Base-by-base conservation (phyloP, 139 green algal species). In the Chlorella vulgaris region DNA sequence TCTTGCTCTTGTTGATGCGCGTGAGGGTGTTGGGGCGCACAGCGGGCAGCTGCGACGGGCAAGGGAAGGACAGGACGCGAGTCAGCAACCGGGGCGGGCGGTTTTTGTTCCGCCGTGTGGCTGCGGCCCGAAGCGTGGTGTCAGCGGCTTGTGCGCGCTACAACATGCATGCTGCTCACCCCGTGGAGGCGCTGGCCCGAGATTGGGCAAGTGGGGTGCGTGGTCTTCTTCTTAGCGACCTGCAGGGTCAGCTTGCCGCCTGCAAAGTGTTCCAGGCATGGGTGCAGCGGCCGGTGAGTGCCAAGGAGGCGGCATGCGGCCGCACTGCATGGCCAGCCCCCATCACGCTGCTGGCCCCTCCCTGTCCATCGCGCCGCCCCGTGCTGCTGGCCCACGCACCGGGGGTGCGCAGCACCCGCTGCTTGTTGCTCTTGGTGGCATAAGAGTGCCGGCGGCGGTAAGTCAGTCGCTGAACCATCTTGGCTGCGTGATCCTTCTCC, bases 351-450 rank as follows among this genome's bases (percentile, higher is more conserved):
- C n/a, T n/a, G n/a, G n/a, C n/a, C n/a, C n/a, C n/a, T n/a, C n/a
- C 28, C n/a, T n/a, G 63, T 43, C 13, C 63, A 70, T 40, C n/a
- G n/a, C 15, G 42, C 8, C 6, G 28, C 26, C 26, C 26, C 10
- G 26, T 24, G 61, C 5, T 5, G 18, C 68, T 61, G 26, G 0
- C 33, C 7, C 18, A 22, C 80, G 36, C 77, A 98, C 95, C 96
- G 76, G 97, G 97, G 0, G 95, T 98, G 89, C 95, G 96, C 43
- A 99, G 89, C 60, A 96, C 90, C 31, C 93, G 87, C 36, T 88
- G 93, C 83, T 92, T 92, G 92, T 99, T 99, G 53, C 90, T 96
- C 87, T 90, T 90, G 62, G 95, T 99, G 89, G 94, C 92, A 82
- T 99, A 99, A 84, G 82, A 90, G 87, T 99, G 96, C 81, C 94